phyloP scores from a whole-genome alignment of 257 asterid species.

The Nicotiana attenuata region DNA sequence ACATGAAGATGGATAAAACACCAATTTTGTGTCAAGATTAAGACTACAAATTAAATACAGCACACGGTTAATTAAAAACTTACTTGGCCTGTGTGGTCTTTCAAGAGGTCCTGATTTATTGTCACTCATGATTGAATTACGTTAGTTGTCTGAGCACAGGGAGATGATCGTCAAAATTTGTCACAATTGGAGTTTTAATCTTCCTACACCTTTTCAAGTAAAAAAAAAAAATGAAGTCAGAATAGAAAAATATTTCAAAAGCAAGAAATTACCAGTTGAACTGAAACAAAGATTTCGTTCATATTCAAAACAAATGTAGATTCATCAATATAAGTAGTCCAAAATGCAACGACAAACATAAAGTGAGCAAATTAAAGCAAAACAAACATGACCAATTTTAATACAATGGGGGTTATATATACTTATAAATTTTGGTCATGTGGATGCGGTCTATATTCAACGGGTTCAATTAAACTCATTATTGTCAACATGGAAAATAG shows the following conservation, averaged over 20 bases:
- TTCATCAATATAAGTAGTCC: neutral
- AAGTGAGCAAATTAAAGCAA: neutral
- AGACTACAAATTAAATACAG: neutral
- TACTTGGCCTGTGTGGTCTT: slow-evolving; percentile 42
- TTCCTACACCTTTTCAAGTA: slow-evolving; percentile 23
- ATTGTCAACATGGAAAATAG: too few species aligned
- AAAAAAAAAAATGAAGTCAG: neutral
- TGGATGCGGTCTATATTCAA: too few species aligned
- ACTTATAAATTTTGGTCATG: too few species aligned
- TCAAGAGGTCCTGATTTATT: slow-evolving; percentile 57
- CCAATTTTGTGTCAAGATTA: neutral
- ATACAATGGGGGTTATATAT: too few species aligned
- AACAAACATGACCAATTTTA: neutral
- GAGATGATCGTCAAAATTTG: neutral
- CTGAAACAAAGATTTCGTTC: neutral
- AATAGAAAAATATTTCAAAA: neutral
- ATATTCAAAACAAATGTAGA: neutral
- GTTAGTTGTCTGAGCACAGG: neutral
- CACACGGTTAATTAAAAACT: neutral
- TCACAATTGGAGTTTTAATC: neutral
- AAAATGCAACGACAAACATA: neutral
- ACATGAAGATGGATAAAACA: neutral
- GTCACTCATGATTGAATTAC: slow-evolving; percentile 43
- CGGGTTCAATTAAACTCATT: too few species aligned
- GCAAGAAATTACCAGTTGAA: neutral